Evolutionary conservation across 176 grass and related monocot genomes (phyloP).

Genomic region (Juncus effusus): DNA sequence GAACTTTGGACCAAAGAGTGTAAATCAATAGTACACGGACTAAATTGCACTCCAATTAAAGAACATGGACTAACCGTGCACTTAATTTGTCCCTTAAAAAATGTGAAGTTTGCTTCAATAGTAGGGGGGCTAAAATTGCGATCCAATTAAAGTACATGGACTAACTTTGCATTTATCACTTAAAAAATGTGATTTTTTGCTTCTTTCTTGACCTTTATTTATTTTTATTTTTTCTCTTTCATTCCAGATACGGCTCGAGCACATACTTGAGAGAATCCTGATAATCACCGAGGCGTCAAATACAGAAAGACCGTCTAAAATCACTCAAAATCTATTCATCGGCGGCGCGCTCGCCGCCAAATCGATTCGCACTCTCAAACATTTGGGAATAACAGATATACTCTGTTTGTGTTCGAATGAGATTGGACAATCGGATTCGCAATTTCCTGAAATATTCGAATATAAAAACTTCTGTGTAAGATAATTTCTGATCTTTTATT

Average conservation of each 20-base stretch:
- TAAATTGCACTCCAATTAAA: too few species aligned
- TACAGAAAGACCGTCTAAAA: conserved; percentile 77
- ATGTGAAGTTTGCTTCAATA: too few species aligned
- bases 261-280: conserved; percentile 90
- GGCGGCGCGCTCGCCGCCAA: conserved; percentile 92
- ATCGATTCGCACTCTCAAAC: conserved; percentile 81
- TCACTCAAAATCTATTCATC: conserved; percentile 70
- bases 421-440: conserved; percentile 98
- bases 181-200: too few species aligned
- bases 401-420: conserved; percentile 97
- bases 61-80: too few species aligned
- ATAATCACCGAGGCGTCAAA: conserved; percentile 84
- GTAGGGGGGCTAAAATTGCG: too few species aligned
- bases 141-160: too few species aligned
- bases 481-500: conserved; percentile 22
- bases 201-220: too few species aligned
- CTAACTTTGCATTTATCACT: too few species aligned
- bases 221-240: too few species aligned
- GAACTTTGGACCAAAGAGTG: too few species aligned
- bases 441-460: conserved; percentile 81
- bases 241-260: conserved; percentile 86
- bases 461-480: conserved; percentile 98
- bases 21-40: too few species aligned
- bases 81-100: too few species aligned
- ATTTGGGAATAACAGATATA: conserved; percentile 91